These are phyloP conservation scores for Salix koriyanagi DNA, from an alignment of 345 rosid genomes.

Conservation along the genomic window DNA sequence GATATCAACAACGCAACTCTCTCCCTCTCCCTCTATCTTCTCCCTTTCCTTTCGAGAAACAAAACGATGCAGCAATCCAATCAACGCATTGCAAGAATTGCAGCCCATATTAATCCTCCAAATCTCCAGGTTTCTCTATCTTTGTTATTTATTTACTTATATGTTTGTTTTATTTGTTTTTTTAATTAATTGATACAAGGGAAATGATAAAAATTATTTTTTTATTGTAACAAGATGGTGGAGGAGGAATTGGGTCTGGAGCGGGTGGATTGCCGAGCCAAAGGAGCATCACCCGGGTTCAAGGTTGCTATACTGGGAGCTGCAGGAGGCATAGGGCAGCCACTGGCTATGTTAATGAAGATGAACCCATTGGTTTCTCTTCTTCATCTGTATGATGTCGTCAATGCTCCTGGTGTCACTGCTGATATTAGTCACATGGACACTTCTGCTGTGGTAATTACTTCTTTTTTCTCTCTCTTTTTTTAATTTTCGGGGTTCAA, in stretches of 20 bases:
- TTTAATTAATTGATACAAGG: neutral
- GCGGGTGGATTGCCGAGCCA: constrained; percentile 63
- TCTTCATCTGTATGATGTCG: constrained; percentile 94
- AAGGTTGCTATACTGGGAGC: constrained; percentile 94
- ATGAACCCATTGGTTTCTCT: constrained; percentile 89
- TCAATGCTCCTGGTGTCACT: constrained; percentile 87
- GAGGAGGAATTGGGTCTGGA: constrained; percentile 42
- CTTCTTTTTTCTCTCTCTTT: neutral
- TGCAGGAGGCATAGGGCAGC: constrained; percentile 97
- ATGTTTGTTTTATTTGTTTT: neutral
- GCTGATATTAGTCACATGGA: constrained; percentile 98
- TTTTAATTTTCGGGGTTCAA: neutral
- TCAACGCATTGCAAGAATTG: constrained; percentile 72
- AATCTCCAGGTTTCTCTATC: constrained; percentile 25
- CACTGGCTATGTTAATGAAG: constrained; percentile 89
- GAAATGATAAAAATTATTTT: neutral
- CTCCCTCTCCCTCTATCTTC: neutral
- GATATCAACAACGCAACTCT: neutral
- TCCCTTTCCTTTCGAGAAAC: neutral
- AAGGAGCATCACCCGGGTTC: constrained; percentile 85
- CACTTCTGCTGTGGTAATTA: constrained; percentile 77
- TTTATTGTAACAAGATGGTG: constrained; percentile 22
- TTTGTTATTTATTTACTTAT: neutral
- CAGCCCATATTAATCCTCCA: constrained; percentile 72
- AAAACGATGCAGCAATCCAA: constrained; percentile 11